A percentile compares a stretch with the other conserved stretches of the same genome.
These are phyloP conservation scores for Massariosphaeria phaeospora DNA, from an alignment of 495 filamentous ascomycete genomes.

Conservation along the genomic window DNA sequence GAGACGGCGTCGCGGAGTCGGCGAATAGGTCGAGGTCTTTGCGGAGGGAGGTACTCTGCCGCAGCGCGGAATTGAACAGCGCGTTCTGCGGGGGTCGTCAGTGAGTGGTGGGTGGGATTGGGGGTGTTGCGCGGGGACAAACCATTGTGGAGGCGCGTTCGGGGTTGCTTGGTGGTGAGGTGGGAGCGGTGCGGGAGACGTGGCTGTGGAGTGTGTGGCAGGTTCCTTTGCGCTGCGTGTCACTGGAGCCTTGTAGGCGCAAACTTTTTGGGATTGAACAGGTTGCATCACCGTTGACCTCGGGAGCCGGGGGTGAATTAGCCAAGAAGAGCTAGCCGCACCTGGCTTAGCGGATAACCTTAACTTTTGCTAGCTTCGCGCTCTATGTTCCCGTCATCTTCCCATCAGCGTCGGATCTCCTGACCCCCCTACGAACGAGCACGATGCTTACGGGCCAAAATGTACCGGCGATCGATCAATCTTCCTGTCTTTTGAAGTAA, in stretches of 20 bases:
- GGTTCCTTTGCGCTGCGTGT: neutral
- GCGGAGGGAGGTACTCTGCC: slow-evolving; percentile 83
- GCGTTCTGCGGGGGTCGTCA: slow-evolving; percentile 57
- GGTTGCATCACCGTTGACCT: slow-evolving; percentile 13
- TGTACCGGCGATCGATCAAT: no score
- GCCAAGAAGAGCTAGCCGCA: slow-evolving; percentile 7
- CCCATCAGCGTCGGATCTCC: neutral
- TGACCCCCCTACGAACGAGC: no score
- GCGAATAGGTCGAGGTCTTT: slow-evolving; percentile 74
- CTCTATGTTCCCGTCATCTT: neutral
- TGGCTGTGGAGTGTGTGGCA: neutral
- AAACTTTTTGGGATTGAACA: slow-evolving; percentile 14
- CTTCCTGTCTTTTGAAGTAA: no score
- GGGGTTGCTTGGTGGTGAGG: neutral
- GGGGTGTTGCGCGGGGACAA: neutral
- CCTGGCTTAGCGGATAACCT: neutral
- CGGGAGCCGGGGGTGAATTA: neutral
- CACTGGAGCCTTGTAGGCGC: slow-evolving; percentile 7
- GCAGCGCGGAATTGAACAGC: slow-evolving; percentile 91
- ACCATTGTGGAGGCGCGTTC: neutral
- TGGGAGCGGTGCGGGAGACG: neutral
- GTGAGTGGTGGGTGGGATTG: neutral
- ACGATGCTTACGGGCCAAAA: no score
- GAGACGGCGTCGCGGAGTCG: slow-evolving; percentile 55
- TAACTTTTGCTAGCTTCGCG: neutral